A percentile compares a stretch with the other conserved stretches of the same genome.
Evolutionary conservation across 768 basidiomycete genomes (phyloP).

Genomic region (Lactarius indigo): DNA sequence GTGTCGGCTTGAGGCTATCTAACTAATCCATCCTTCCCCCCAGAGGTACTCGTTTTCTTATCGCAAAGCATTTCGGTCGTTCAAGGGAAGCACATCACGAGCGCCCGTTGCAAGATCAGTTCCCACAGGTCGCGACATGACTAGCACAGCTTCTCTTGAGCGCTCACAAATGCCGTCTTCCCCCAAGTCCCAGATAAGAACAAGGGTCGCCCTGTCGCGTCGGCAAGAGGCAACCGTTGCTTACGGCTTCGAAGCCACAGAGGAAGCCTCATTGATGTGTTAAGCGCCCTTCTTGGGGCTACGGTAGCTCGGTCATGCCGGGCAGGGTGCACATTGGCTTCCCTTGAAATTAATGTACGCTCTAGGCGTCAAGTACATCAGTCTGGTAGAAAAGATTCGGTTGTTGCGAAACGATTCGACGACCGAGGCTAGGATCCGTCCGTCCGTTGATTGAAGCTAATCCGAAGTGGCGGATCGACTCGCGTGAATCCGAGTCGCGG

Average conservation of each 20-base stretch:
- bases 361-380: not conserved
- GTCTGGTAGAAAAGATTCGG: not conserved
- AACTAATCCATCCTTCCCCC: not conserved
- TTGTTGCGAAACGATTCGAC: not conserved
- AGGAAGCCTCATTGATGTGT: not conserved
- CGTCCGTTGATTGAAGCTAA: too few species aligned
- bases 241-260: not conserved
- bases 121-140: not conserved
- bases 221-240: slow-evolving; percentile 67
- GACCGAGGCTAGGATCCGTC: too few species aligned
- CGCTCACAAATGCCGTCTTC: slow-evolving; percentile 1
- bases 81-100: slow-evolving; percentile 67
- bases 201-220: slow-evolving; percentile 57
- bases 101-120: slow-evolving; percentile 58
- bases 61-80: slow-evolving; percentile 61
- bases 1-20: not conserved
- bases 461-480: too few species aligned
- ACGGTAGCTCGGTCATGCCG: not conserved
- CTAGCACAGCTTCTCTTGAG: not conserved
- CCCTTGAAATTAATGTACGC: not conserved
- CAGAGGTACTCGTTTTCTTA: slow-evolving; percentile 58
- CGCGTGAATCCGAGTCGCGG: not conserved
- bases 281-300: not conserved
- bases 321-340: not conserved
- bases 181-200: slow-evolving; percentile 57